phyloP scores from a whole-genome alignment of 805 yeast species.

The Pichia cephalocereana region DNA sequence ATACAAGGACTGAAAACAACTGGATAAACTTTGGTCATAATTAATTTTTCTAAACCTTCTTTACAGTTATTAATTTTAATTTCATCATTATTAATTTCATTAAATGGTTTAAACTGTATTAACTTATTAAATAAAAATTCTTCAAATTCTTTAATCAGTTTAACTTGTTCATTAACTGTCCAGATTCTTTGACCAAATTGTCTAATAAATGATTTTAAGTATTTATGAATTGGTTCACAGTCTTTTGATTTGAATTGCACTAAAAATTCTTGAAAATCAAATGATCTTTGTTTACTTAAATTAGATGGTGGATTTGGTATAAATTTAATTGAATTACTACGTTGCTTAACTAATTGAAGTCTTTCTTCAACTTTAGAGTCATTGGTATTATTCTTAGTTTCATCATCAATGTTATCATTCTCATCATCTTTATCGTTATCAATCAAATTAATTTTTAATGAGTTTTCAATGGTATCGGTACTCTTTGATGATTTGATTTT shows the following conservation, averaged over 20 bases:
- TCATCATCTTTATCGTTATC: background rate
- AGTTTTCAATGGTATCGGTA: too few species aligned
- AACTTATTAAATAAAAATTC: slow-evolving; percentile 59
- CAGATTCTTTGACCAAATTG: slow-evolving; percentile 67
- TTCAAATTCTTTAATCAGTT: slow-evolving; percentile 70
- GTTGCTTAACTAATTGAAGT: background rate
- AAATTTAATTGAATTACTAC: slow-evolving; percentile 10
- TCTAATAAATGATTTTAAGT: slow-evolving; percentile 71
- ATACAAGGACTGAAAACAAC: slow-evolving; percentile 69
- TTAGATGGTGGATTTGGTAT: slow-evolving; percentile 24
- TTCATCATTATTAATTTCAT: slow-evolving; percentile 42
- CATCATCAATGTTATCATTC: too few species aligned
- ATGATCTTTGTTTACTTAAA: slow-evolving; percentile 30
- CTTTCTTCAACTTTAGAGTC: background rate
- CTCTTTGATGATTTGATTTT: background rate
- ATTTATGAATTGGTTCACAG: slow-evolving; percentile 86
- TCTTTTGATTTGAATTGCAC: slow-evolving; percentile 57
- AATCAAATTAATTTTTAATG: background rate
- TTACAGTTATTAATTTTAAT: slow-evolving; percentile 59
- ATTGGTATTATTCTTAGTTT: background rate
- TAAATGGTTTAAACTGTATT: slow-evolving; percentile 61
- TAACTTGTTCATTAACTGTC: slow-evolving; percentile 69
- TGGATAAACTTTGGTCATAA: slow-evolving; percentile 78
- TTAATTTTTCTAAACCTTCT: slow-evolving; percentile 87
- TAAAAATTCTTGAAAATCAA: slow-evolving; percentile 80